Percentiles rank a stretch among this genome's conserved stretches.
phyloP scores from a whole-genome alignment of 805 yeast species.

The Wickerhamiella sorbophila region DNA sequence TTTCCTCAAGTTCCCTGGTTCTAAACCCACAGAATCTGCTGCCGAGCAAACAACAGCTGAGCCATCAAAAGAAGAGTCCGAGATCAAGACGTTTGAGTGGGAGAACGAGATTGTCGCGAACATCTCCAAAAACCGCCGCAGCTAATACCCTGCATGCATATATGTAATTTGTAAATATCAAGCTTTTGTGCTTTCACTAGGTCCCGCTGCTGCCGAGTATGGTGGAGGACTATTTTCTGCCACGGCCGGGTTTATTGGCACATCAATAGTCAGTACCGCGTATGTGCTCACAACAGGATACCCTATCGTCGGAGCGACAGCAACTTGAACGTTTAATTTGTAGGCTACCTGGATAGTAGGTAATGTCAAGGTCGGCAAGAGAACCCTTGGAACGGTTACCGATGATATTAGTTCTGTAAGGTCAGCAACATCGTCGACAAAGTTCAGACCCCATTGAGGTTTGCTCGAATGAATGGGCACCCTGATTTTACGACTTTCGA shows the following conservation, averaged over 20 bases:
- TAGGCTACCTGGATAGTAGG: slow-evolving; percentile 3
- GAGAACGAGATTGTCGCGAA: slow-evolving; percentile 15
- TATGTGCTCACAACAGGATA: neutral
- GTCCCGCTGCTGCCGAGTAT: neutral
- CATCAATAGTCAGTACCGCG: neutral
- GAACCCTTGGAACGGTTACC: neutral
- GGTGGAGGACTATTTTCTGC: neutral
- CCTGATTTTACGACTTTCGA: no score
- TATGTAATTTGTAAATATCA: neutral
- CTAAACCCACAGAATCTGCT: slow-evolving; percentile 1
- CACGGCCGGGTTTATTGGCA: neutral
- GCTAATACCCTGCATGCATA: neutral
- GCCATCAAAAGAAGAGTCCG: neutral
- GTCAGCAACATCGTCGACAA: slow-evolving; percentile 3
- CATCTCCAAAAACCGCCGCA: slow-evolving; percentile 1
- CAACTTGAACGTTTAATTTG: neutral
- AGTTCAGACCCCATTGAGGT: neutral
- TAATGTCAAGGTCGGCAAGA: slow-evolving; percentile 6
- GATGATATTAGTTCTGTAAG: slow-evolving; percentile 1
- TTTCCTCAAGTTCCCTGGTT: slow-evolving; percentile 13
- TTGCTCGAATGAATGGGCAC: neutral
- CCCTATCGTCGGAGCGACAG: neutral
- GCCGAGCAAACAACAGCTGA: neutral
- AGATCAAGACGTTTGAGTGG: slow-evolving; percentile 15
- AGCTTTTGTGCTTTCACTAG: no score